Evolutionary conservation across 2,329 filamentous ascomycete genomes (phyloP), one percentile per base, ranked within the genome.

Genomic region (Mycosphaerelloides madeirae): DNA sequence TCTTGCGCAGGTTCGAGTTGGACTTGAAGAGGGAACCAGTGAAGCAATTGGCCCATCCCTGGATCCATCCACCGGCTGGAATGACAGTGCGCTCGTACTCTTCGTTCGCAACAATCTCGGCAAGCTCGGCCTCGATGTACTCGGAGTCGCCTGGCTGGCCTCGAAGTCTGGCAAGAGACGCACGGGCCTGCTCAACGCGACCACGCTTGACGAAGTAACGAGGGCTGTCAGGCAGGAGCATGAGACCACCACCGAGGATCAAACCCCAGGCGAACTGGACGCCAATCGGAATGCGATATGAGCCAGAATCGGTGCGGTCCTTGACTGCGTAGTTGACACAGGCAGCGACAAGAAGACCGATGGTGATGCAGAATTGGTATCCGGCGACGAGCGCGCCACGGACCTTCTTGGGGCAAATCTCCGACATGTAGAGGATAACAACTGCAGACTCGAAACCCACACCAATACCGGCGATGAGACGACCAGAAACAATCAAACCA

Each of bases 81-180:
- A 85, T 82, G 47, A 84, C 70, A 38, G 78, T 59, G 57, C 83
- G 75, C 75, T 95, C 89, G 65, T 91, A 89, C 69, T 87, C 85
- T 68, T 91, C 80, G 75, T 94, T 95, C 73, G 87, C 88, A 48
- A 93, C 77, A 54, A 95, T 87, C 72, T 95, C 88, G 33, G 84
- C 79, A 35, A 94, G 76, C 70, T 95, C 88, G 50, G 79, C 71
- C 69, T 84, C 80, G 68, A 95, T 83, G 66, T 80, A 89, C 51
- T 84, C 78, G 16, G 85, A 90, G 43, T 85, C 79, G 41, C 68
- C 61, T 38, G 83, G 76, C 71, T 94, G 85, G 49, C 85, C 85
- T 64, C 88, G 85, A 25, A 95, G 78, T 46, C 75, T 77, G 45
- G 78, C 68, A 6, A 95, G 77, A 11, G 80, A 70, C 1, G 67